Evolutionary conservation across 108 stramenopile genomes (phyloP).

Genomic region (Pseudonitzschia pungens): DNA sequence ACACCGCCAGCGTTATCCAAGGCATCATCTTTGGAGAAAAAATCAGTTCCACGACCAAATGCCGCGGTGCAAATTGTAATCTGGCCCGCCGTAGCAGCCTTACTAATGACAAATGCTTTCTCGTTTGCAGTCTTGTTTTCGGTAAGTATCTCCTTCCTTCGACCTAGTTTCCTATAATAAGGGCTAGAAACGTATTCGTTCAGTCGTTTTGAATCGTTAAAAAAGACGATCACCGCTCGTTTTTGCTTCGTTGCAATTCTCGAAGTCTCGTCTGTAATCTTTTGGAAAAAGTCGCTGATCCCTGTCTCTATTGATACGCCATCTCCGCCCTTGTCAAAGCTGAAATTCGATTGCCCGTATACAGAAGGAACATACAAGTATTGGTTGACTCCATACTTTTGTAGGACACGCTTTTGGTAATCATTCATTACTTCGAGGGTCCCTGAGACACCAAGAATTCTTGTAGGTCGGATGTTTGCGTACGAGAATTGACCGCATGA

Average conservation of each 20-base stretch:
- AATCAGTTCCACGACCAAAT: conserved; percentile 69
- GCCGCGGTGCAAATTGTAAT: conserved; percentile 56
- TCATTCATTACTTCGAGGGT: conserved; percentile 48
- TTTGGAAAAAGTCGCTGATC: conserved; percentile 50
- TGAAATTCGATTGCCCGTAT: conserved; percentile 61
- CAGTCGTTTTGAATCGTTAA: conserved; percentile 33
- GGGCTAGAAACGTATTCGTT: conserved; percentile 44
- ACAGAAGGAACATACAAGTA: conserved; percentile 60
- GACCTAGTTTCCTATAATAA: conserved; percentile 49
- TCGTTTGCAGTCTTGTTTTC: conserved; percentile 48
- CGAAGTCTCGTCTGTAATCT: conserved; percentile 46
- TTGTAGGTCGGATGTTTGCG: conserved; percentile 57
- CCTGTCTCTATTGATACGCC: conserved; percentile 49
- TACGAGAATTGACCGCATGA: conserved; percentile 75
- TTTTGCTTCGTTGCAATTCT: conserved; percentile 33
- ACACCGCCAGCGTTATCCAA: conserved; percentile 54
- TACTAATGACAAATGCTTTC: conserved; percentile 60
- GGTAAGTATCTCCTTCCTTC: conserved; percentile 45
- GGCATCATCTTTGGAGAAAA: conserved; percentile 61
- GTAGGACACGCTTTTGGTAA: conserved; percentile 46
- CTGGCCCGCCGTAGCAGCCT: conserved; percentile 59
- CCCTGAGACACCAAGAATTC: conserved; percentile 65
- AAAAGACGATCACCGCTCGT: conserved; percentile 66
- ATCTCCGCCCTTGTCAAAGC: conserved; percentile 57
- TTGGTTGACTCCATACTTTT: conserved; percentile 45